A percentile compares a stretch with the other conserved stretches of the same genome.
Conservation (phyloP, 2,329 filamentous ascomycete genomes). For the Celoporthe dispersa region DNA sequence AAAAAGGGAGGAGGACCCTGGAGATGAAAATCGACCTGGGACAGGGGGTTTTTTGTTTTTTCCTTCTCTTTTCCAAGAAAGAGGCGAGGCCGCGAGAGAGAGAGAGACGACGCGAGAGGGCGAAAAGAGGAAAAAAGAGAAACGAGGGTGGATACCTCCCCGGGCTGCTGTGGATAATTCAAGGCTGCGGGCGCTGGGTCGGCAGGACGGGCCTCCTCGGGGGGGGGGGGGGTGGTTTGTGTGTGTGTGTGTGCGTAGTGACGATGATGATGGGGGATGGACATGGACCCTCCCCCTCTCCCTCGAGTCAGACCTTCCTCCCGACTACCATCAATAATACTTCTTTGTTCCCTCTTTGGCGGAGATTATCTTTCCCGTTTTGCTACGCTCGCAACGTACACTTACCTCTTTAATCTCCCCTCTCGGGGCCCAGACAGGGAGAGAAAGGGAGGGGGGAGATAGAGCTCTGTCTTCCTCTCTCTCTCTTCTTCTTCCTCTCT, state of each 20-base stretch:
- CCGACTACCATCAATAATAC: neutral
- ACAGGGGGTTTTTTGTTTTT: too few species aligned
- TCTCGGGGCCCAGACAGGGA: too few species aligned
- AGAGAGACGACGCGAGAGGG: neutral
- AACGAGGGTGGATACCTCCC: neutral
- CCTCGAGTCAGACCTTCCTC: neutral
- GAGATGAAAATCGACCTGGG: too few species aligned
- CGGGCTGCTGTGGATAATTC: neutral
- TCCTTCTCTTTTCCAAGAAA: too few species aligned
- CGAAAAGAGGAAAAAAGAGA: neutral
- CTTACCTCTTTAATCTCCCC: too few species aligned
- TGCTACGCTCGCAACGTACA: neutral
- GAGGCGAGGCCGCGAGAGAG: conserved; percentile 1
- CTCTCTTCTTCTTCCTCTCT: too few species aligned
- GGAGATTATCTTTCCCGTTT: neutral
- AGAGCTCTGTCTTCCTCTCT: too few species aligned
- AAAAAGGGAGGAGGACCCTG: neutral
- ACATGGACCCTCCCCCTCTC: neutral
- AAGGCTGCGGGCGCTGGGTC: conserved; percentile 1
- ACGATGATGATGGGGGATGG: neutral
- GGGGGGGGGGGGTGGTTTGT: neutral
- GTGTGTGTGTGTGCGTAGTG: neutral
- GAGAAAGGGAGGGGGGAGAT: too few species aligned
- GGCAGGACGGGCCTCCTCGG: neutral
- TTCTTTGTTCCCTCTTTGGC: neutral